Conservation (phyloP, 2,329 filamentous ascomycete species). For the Aaosphaeria arxii region DNA sequence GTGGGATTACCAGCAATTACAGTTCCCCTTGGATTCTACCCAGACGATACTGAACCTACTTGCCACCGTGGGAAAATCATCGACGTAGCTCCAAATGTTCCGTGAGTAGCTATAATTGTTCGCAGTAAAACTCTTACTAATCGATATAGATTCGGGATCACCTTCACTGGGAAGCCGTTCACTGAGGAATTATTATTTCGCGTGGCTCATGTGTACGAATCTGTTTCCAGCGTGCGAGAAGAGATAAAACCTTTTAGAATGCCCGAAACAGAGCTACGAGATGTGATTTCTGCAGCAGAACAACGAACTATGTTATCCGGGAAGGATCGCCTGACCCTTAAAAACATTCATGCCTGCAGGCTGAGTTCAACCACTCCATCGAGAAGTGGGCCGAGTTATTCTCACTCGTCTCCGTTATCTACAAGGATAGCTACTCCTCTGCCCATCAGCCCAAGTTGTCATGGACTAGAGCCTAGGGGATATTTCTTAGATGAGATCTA, state of each 20-base stretch:
- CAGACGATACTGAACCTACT: neutral
- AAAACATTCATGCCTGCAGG: too few relatives aligned
- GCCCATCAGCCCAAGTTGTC: too few relatives aligned
- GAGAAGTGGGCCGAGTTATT: too few relatives aligned
- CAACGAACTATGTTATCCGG: too few relatives aligned
- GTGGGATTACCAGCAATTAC: neutral
- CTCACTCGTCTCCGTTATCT: too few relatives aligned
- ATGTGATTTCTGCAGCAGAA: neutral
- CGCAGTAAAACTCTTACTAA: neutral
- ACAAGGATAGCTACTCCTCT: too few relatives aligned
- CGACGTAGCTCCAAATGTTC: neutral
- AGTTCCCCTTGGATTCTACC: constrained; percentile 1
- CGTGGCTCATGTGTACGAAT: constrained; percentile 1
- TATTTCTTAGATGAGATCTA: too few relatives aligned
- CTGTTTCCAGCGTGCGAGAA: neutral
- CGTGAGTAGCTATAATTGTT: neutral
- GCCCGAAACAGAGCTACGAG: neutral
- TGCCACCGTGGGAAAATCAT: neutral
- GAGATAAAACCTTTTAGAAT: neutral
- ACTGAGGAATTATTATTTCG: neutral
- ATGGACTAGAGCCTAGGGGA: too few relatives aligned
- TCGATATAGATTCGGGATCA: neutral
- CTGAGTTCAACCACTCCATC: too few relatives aligned
- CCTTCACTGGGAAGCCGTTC: neutral
- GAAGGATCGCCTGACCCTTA: too few relatives aligned